These are phyloP conservation scores for Sporothrix inflata DNA, from an alignment of 2,329 filamentous ascomycete genomes.

Conservation along the genomic window DNA sequence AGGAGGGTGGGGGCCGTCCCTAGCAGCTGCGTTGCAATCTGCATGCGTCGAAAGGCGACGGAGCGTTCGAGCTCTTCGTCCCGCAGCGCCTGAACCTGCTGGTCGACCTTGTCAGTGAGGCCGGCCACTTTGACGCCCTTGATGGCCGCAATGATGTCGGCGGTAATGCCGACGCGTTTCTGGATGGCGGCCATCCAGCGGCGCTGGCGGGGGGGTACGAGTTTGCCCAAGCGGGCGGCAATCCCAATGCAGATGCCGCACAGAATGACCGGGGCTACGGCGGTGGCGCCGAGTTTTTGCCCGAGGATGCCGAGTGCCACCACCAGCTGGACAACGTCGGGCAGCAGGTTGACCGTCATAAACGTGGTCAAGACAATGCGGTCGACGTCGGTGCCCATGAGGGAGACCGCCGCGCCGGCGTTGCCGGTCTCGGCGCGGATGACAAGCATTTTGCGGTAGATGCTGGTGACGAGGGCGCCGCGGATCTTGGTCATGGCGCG, in stretches of 20 bases:
- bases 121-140: constrained; percentile 57
- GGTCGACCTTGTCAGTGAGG: constrained; percentile 44
- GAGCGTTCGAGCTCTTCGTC: constrained; percentile 23
- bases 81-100: constrained; percentile 25
- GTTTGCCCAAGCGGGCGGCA: constrained; percentile 21
- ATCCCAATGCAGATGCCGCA: constrained; percentile 14
- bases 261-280: constrained; percentile 22
- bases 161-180: constrained; percentile 52
- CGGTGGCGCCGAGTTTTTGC: constrained; percentile 26
- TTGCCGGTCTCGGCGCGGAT: constrained; percentile 30
- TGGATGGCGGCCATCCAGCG: constrained; percentile 55
- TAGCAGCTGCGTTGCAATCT: constrained; percentile 20
- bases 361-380: constrained; percentile 29
- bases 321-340: constrained; percentile 25
- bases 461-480: constrained; percentile 27
- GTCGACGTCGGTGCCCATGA: constrained; percentile 32
- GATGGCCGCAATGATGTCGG: constrained; percentile 53
- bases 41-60: constrained; percentile 20
- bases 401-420: constrained; percentile 26
- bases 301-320: constrained; percentile 27
- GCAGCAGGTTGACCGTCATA: constrained; percentile 27
- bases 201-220: constrained; percentile 24
- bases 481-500: constrained; percentile 31
- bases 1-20: constrained; percentile 24
- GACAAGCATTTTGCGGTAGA: constrained; percentile 30